A percentile compares a stretch with the other conserved stretches of the same genome.
Evolutionary conservation across 495 filamentous ascomycete genomes (phyloP).

Genomic region (Daldinia bambusicola): DNA sequence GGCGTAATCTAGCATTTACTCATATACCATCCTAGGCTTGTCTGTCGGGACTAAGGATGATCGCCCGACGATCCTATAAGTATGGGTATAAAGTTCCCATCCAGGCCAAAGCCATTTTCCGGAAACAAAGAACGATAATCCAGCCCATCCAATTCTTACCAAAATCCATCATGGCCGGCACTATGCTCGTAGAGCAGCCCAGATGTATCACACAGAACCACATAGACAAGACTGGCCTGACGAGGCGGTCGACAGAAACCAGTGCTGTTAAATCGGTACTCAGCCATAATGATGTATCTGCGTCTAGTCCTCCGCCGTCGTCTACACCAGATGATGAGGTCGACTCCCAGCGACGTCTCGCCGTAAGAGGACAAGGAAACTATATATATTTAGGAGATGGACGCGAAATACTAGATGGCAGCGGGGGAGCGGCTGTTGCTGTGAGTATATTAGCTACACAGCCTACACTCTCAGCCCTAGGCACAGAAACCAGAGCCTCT

Average conservation of each 20-base stretch:
- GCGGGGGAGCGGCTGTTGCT: conserved; percentile 65
- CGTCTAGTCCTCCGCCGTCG: conserved; percentile 8
- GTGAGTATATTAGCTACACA: conserved; percentile 16
- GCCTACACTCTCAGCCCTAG: background rate
- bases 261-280: conserved; percentile 6
- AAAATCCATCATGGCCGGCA: background rate
- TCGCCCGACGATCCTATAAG: conserved; percentile 7
- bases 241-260: conserved; percentile 9
- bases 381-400: conserved; percentile 65
- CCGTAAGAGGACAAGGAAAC: conserved; percentile 50
- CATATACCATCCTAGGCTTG: conserved; percentile 12
- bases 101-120: background rate
- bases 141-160: background rate
- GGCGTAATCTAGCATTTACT: conserved; percentile 20
- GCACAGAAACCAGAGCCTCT: background rate
- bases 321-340: background rate
- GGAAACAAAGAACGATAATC: conserved; percentile 13
- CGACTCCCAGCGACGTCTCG: conserved; percentile 16
- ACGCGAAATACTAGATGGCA: conserved; percentile 71
- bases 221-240: conserved; percentile 3
- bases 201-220: conserved; percentile 13
- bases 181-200: conserved; percentile 22
- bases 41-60: conserved; percentile 13
- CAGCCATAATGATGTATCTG: background rate
- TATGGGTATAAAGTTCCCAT: conserved; percentile 16